Evolutionary conservation across 129 eudicot species (phyloP).

Genomic region (Tanacetum coccineum): DNA sequence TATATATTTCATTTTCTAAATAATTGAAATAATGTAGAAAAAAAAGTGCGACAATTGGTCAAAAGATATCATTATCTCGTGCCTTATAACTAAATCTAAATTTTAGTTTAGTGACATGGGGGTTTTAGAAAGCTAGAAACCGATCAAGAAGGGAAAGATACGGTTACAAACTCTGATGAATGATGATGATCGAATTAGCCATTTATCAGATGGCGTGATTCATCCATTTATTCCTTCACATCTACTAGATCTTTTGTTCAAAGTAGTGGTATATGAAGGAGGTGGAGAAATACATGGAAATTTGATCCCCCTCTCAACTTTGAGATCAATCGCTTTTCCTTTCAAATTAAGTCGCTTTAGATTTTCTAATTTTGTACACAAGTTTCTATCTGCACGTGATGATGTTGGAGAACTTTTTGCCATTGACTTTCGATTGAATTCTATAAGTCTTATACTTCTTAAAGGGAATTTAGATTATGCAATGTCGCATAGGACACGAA

Average conservation of each 20-base stretch:
- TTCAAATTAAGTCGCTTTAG: neutral
- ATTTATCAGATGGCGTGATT: slow-evolving; percentile 19
- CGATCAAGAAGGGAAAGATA: neutral
- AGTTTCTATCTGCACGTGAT: slow-evolving; percentile 16
- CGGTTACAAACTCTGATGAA: neutral
- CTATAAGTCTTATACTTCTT: slow-evolving; percentile 17
- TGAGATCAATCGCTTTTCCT: neutral
- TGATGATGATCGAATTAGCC: slow-evolving; percentile 18
- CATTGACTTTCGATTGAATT: slow-evolving; percentile 13
- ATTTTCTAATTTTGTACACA: slow-evolving; percentile 9
- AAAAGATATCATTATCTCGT: no score
- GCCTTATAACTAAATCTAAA: no score
- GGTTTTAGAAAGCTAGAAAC: no score
- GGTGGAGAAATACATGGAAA: slow-evolving; percentile 26
- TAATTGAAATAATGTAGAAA: no score
- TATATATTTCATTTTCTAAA: no score
- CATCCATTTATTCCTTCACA: slow-evolving; percentile 15
- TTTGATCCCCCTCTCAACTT: slow-evolving; percentile 18
- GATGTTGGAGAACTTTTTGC: neutral
- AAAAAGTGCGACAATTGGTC: no score
- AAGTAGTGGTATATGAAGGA: slow-evolving; percentile 12
- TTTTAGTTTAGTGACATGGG: no score
- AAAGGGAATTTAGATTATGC: slow-evolving; percentile 14
- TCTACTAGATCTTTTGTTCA: slow-evolving; percentile 12
- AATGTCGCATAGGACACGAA: slow-evolving; percentile 15